These are phyloP conservation scores for Atalantia buxifolia DNA, from an alignment of 345 rosid species.

Conservation along the genomic window DNA sequence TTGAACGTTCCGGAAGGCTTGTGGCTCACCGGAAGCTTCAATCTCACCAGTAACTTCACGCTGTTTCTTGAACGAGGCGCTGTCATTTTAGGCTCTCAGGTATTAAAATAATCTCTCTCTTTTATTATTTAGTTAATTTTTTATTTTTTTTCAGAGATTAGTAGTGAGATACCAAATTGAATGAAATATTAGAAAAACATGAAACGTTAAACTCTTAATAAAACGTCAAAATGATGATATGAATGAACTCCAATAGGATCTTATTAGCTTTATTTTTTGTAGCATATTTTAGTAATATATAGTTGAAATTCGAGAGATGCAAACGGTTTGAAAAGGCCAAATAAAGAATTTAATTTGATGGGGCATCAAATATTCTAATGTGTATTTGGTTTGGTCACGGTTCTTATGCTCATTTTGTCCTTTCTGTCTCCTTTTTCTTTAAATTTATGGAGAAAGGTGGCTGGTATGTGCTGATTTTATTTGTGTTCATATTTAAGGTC, in stretches of 20 bases:
- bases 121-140: no score
- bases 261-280: no score
- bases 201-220: no score
- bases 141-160: no score
- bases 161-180: no score
- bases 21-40: constrained; percentile 93
- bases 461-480: background rate
- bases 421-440: background rate
- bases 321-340: background rate
- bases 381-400: background rate
- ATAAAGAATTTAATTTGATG: background rate
- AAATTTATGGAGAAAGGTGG: background rate
- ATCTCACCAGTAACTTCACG: constrained; percentile 90
- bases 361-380: background rate
- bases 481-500: constrained; percentile 5
- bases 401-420: constrained; percentile 11
- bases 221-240: no score
- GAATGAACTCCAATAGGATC: no score
- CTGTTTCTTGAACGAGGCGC: constrained; percentile 83
- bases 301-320: background rate
- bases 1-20: constrained; percentile 71
- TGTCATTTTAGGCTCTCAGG: constrained; percentile 87
- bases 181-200: no score
- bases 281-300: no score
- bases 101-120: constrained; percentile 7